Evolutionary conservation across 257 asterid genomes (phyloP), one percentile per base, ranked within the genome.

Genomic region (Cordia subcordata): DNA sequence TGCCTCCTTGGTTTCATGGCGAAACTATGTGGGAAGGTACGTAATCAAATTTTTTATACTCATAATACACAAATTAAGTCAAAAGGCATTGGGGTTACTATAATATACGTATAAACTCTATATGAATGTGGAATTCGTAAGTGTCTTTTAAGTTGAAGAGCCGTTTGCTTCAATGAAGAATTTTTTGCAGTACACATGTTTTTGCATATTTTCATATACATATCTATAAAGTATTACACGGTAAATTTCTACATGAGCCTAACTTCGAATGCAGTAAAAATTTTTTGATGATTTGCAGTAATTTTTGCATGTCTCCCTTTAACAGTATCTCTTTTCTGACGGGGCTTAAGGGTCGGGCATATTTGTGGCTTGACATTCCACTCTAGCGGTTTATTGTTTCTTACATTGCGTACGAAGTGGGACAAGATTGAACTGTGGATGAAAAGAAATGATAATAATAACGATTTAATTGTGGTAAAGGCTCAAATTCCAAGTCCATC

Each of bases 261-360:
- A n/a, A n/a, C n/a, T n/a, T n/a, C n/a, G n/a, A n/a, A n/a, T n/a
- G n/a, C n/a, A n/a, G n/a, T n/a, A n/a, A n/a, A n/a, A n/a, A n/a
- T n/a, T n/a, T n/a, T 1, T 27, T 1, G 47, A 10, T 42, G 47
- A 3, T 42, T 14, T 10, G 15, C 15, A 42, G 10, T 42, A 10
- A 42, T 8, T 42, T 42, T 3, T 3, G 47, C 3, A 10, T 42
- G 47, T 8, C 8, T 33, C 33, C n/a, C n/a, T 13, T 0, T 12
- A 12, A 11, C 5, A 35, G 21, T 15, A 1, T 11, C 12, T 21
- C 40, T 32, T 18, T 58, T 4, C 8, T 42, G 54, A 44, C 76
- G 79, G 95, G 96, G 96, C 6, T 62, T 88, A 19, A 85, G 95
- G 95, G 78, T 72, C 22, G 96, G 94, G 20, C 49, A 80, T n/a